These are phyloP conservation scores for Aspergillus udagawae DNA, from an alignment of 2,329 filamentous ascomycete species.

Conservation along the genomic window DNA sequence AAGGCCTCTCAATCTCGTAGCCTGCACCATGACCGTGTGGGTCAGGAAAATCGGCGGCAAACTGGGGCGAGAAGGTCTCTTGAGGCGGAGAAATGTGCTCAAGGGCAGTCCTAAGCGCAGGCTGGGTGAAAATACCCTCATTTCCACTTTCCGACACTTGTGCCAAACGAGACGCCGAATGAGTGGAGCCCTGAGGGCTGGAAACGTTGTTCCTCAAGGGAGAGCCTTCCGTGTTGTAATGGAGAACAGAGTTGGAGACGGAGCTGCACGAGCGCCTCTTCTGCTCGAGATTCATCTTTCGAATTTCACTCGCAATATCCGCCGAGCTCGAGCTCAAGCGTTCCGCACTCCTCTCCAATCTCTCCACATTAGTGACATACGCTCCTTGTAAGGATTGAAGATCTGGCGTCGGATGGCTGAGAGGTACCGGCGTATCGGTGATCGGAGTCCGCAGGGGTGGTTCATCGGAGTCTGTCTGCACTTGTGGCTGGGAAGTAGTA, in stretches of 20 bases:
- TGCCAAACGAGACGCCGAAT: conserved; percentile 37
- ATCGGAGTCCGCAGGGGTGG: conserved; percentile 34
- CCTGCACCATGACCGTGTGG: conserved; percentile 14
- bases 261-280: conserved; percentile 41
- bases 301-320: conserved; percentile 44
- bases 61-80: conserved; percentile 2
- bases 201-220: conserved; percentile 31
- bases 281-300: conserved; percentile 44
- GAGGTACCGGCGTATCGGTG: conserved; percentile 39
- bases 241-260: conserved; percentile 40
- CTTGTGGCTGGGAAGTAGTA: conserved; percentile 13
- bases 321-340: conserved; percentile 44
- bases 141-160: conserved; percentile 39
- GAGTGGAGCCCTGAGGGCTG: conserved; percentile 41
- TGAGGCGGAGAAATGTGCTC: conserved; percentile 16
- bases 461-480: not conserved
- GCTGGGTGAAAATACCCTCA: conserved; percentile 21
- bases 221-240: conserved; percentile 40
- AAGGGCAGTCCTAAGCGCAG: conserved; percentile 10
- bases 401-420: conserved; percentile 48
- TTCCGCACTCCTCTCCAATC: conserved; percentile 47
- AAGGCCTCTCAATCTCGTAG: conserved; percentile 28
- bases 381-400: conserved; percentile 49
- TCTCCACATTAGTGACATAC: conserved; percentile 47
- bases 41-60: conserved; percentile 7